Percentiles rank a stretch among this genome's conserved stretches.
phyloP scores from a whole-genome alignment of 495 filamentous ascomycete genomes.

The Hypoxylon intermedium region DNA sequence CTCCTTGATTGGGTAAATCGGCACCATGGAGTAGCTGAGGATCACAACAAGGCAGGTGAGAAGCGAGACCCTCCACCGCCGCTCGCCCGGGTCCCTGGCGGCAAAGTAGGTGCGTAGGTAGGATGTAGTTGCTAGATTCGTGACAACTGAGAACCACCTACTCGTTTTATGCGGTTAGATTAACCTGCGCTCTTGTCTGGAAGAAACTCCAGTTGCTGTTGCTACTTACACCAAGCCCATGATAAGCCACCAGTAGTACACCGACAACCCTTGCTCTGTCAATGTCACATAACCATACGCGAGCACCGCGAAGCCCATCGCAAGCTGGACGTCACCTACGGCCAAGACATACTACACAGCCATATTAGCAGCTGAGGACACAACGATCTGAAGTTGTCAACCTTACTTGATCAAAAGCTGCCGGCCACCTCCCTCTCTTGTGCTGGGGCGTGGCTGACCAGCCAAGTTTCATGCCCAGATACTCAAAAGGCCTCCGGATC shows the following conservation, averaged over 20 bases:
- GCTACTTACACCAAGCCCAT: slow-evolving; percentile 34
- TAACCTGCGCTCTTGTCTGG: background rate
- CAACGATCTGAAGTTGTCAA: background rate
- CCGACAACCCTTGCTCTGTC: slow-evolving; percentile 26
- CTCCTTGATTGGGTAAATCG: slow-evolving; percentile 34
- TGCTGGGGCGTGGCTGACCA: slow-evolving; percentile 4
- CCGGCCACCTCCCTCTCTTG: slow-evolving; percentile 20
- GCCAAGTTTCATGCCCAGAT: slow-evolving; percentile 23
- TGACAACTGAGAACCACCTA: slow-evolving; percentile 36
- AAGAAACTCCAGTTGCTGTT: background rate
- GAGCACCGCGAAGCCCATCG: slow-evolving; percentile 31
- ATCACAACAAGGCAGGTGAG: slow-evolving; percentile 27
- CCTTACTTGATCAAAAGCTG: slow-evolving; percentile 32
- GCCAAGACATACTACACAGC: slow-evolving; percentile 23
- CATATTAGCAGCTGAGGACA: slow-evolving; percentile 17
- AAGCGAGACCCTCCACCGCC: slow-evolving; percentile 24
- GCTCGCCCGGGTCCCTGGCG: slow-evolving; percentile 28
- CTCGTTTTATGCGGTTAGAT: slow-evolving; percentile 4
- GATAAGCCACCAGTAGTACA: slow-evolving; percentile 41
- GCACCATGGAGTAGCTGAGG: slow-evolving; percentile 34
- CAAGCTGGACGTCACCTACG: slow-evolving; percentile 38
- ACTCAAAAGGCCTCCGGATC: slow-evolving; percentile 33
- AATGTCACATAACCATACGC: slow-evolving; percentile 26
- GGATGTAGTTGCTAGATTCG: slow-evolving; percentile 33
- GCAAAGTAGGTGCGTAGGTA: slow-evolving; percentile 31